These are phyloP conservation scores for Mycosphaerelloides madeirae DNA, from an alignment of 2,329 filamentous ascomycete genomes.

Conservation along the genomic window DNA sequence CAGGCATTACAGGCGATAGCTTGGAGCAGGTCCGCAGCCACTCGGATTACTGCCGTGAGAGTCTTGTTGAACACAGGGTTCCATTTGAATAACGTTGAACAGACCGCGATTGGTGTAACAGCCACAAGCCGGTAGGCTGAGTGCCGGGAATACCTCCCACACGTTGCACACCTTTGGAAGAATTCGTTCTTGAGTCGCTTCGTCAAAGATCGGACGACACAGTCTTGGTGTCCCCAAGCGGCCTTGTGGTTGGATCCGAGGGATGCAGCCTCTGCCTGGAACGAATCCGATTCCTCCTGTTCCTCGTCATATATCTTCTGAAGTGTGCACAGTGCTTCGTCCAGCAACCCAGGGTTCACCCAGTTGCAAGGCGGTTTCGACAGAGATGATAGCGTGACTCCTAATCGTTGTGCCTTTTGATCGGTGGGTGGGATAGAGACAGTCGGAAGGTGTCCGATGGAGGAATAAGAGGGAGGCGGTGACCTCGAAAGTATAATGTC, in stretches of 20 bases:
- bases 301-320: slow-evolving; percentile 91
- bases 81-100: no score
- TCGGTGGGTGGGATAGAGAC: slow-evolving; percentile 67
- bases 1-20: no score
- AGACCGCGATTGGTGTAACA: no score
- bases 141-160: no score
- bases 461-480: slow-evolving; percentile 58
- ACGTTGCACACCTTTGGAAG: slow-evolving; percentile 78
- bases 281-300: slow-evolving; percentile 84
- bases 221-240: slow-evolving; percentile 97
- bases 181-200: slow-evolving; percentile 96
- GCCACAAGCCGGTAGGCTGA: no score
- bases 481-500: slow-evolving; percentile 18
- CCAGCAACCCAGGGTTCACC: slow-evolving; percentile 89
- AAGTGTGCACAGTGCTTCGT: slow-evolving; percentile 81
- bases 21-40: no score
- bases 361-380: slow-evolving; percentile 88
- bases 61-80: no score
- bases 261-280: slow-evolving; percentile 82
- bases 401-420: slow-evolving; percentile 45
- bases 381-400: slow-evolving; percentile 74
- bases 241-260: slow-evolving; percentile 71
- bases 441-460: slow-evolving; percentile 60
- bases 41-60: no score
- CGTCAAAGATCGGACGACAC: slow-evolving; percentile 81